Evolutionary conservation across 1,139 yeast species (phyloP), one percentile per base, ranked within the genome.

Genomic region (Debaryomycetaceae sp.): DNA sequence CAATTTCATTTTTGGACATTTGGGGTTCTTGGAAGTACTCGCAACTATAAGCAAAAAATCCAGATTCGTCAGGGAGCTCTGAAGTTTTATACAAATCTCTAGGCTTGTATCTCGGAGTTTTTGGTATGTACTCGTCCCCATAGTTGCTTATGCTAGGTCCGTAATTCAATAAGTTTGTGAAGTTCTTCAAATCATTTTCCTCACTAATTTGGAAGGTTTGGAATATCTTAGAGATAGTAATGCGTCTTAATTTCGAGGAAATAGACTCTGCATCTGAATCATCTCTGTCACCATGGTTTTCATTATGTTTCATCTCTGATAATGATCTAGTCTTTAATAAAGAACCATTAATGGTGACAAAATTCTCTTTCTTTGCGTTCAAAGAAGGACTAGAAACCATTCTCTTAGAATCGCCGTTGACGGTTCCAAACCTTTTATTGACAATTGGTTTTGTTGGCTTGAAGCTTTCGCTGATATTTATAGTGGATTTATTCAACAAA

Each of bases 1-100:
- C 98, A 15, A 81, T 70, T 53, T 92, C 98, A 42, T 81, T 78
- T 47, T 81, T 82, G 14, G 88, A 81, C 85, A 92, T 86, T 57
- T 92, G 98, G 0, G 99, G 98, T 56, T 91, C 98, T 55, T 91
- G 96, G 65, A 91, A 92, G 56, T 89, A 91, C 57, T 92, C 98
- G 47, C 87, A 73, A 53, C 92, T 81, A 69, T 89, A 92, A 42
- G 87, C 95, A 49, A 91, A 82, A 56, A 92, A 91, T 4, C 83
- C 83, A 16, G 95, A 84, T 13, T 73, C 71, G 17, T 83, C 62
- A 0, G 95, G 91, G 7, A 83, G 54, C n/a, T 61, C 63, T 2
- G 82, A 76, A 31, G 60, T 57, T 3, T 66, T 50, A 3, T 57
- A 44, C 22, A 66, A 48, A 47, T 67, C 66, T 35, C 77, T 58